Evolutionary conservation across 179 eudicot species (phyloP), one percentile per base, ranked within the genome.

Genomic region (Camellia oleifera): DNA sequence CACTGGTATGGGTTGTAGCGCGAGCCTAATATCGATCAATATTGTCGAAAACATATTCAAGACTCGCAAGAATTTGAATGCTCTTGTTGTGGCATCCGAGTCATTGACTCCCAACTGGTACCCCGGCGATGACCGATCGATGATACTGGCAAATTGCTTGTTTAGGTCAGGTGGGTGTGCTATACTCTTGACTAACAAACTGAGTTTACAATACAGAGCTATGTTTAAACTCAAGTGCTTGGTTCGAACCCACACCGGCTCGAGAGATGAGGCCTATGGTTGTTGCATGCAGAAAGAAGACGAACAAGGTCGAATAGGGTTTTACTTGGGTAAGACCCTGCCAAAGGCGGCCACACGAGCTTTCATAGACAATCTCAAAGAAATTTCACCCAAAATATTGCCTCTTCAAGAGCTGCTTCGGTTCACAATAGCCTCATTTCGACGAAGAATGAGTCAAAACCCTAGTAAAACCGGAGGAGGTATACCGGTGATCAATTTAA

Each of bases 1-100:
- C 78, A 84, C 94, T 1, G 98, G 99, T 5, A 96, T 96, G 99
- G 99, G 99, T 1, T 96, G 99, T 73, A 94, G 98, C 77, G 99
- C 99, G 0, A 91, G 99, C 85, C 80, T 92, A 11, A 87, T 96
- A 10, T 88, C 99, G 0, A 72, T 92, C 2, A 88, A 90, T 64
- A 58, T 87, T 0, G 93, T 89, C 1, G 92, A 90, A 61, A 94
- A 80, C 68, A 76, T 90, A 6, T 88, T 96, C 54, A 91, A 83
- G 77, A 69, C 85, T 0, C 56, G 74, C 0, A 84, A 68, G 56
- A 83, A 92, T 4, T 2, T 78, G 32, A 77, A 80, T 10, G 99
- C 99, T 0, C 81, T 96, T 11, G 91, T 96, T 0, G 91, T 96
- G 13, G 87, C 98, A 1, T 92, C 98, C 0, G 99, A 96, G 84